phyloP scores from a whole-genome alignment of 345 rosid species.

The Capsella bursapastoris region DNA sequence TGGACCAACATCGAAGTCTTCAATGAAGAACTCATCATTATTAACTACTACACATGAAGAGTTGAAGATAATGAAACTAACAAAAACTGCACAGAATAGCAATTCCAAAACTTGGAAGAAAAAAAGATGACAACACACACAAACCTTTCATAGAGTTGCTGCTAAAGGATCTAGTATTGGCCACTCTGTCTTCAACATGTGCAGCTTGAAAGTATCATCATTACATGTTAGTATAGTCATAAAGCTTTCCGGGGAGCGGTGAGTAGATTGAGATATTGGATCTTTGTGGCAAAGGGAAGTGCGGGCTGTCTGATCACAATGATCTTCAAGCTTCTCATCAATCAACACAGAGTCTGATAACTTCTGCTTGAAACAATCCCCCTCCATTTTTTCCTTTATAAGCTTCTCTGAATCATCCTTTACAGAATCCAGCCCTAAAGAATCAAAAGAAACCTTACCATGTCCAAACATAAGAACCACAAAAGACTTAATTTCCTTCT shows the following conservation, averaged over 20 bases:
- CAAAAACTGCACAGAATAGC: slow-evolving; percentile 4
- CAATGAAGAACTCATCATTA: slow-evolving; percentile 46
- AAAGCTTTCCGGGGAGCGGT: no score
- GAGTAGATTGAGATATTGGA: neutral
- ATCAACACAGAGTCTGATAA: slow-evolving; percentile 1
- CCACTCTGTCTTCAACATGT: slow-evolving; percentile 31
- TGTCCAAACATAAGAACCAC: slow-evolving; percentile 35
- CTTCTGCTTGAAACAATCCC: slow-evolving; percentile 33
- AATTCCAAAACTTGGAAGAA: slow-evolving; percentile 4
- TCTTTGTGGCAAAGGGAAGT: slow-evolving; percentile 24
- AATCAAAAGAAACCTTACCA: slow-evolving; percentile 40
- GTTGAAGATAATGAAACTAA: slow-evolving; percentile 17
- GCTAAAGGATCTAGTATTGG: slow-evolving; percentile 44
- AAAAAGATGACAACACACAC: slow-evolving; percentile 33
- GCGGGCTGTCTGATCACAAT: slow-evolving; percentile 15
- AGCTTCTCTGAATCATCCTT: slow-evolving; percentile 21
- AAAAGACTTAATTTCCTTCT: slow-evolving; percentile 18
- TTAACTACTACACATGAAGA: slow-evolving; percentile 44
- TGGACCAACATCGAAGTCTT: slow-evolving; percentile 46
- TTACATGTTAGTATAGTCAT: slow-evolving; percentile 15
- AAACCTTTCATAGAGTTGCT: slow-evolving; percentile 49
- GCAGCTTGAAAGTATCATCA: slow-evolving; percentile 26
- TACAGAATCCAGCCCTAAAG: slow-evolving; percentile 14
- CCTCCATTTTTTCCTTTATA: slow-evolving; percentile 20
- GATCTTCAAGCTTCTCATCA: no score